These are phyloP conservation scores for Myxozyma lipomycoides DNA, from an alignment of 805 yeast genomes.

Conservation along the genomic window DNA sequence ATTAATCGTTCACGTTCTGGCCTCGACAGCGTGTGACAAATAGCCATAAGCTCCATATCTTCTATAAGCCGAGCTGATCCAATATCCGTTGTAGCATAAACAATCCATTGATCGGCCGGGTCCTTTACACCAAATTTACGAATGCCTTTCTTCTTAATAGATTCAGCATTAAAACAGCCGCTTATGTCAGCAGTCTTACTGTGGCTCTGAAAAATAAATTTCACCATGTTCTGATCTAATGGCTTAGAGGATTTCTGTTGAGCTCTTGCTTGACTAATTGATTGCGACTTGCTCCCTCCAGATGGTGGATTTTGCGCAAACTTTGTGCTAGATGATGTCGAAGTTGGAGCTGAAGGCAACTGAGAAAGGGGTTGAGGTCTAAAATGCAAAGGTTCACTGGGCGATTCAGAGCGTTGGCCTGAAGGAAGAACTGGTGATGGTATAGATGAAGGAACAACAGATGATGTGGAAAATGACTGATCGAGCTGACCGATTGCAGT, in stretches of 20 bases:
- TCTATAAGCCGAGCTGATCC: conserved; percentile 51
- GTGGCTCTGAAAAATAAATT: conserved; percentile 72
- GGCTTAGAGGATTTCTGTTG: conserved; percentile 3
- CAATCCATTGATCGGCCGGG: conserved; percentile 33
- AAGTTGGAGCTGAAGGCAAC: background rate
- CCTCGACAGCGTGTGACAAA: conserved; percentile 72
- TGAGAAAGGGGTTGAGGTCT: background rate
- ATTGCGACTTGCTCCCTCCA: background rate
- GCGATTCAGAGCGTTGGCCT: conserved; percentile 3
- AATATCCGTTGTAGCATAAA: conserved; percentile 60
- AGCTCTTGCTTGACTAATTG: background rate
- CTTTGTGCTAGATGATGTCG: background rate
- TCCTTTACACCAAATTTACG: conserved; percentile 44
- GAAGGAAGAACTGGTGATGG: conserved; percentile 22
- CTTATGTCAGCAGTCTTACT: conserved; percentile 63
- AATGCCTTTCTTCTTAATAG: conserved; percentile 66
- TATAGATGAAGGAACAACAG: conserved; percentile 1
- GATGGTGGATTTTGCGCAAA: background rate
- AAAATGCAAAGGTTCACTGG: conserved; percentile 1
- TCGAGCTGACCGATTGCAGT: conserved; percentile 21
- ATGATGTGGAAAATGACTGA: conserved; percentile 17
- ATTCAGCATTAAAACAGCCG: conserved; percentile 76
- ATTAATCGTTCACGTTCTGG: conserved; percentile 66
- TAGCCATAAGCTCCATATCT: conserved; percentile 77
- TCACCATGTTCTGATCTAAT: conserved; percentile 39